Evolutionary conservation across 208 protist genomes (phyloP).

Genomic region (Phytomonas francai): DNA sequence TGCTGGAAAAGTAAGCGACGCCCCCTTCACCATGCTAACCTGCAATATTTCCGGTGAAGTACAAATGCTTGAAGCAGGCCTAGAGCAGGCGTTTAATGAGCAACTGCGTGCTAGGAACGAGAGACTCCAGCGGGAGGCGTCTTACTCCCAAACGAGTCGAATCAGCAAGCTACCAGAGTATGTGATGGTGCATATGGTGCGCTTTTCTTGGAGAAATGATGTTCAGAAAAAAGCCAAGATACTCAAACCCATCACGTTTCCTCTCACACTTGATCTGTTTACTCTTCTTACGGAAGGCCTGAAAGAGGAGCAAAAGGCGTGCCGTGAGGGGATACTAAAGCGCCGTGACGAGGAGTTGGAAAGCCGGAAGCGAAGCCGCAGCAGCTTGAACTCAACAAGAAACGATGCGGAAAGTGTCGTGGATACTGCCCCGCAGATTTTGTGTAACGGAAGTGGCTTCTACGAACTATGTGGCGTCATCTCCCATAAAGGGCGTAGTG

Average conservation of each 20-base stretch:
- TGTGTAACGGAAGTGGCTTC: constrained; percentile 59
- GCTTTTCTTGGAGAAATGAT: constrained; percentile 85
- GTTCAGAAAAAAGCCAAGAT: constrained; percentile 83
- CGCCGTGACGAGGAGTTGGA: constrained; percentile 57
- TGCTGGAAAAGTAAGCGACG: constrained; percentile 18
- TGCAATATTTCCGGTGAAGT: constrained; percentile 81
- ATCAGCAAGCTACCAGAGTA: constrained; percentile 71
- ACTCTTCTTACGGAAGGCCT: constrained; percentile 49
- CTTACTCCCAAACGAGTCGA: constrained; percentile 38
- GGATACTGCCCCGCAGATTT: constrained; percentile 16
- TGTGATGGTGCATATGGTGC: constrained; percentile 83
- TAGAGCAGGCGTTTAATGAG: constrained; percentile 63
- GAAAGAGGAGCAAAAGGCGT: constrained; percentile 27
- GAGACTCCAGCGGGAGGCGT: constrained; percentile 28
- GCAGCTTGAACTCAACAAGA: neutral
- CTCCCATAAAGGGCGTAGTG: constrained; percentile 86
- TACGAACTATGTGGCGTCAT: constrained; percentile 89
- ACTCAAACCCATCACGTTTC: constrained; percentile 77
- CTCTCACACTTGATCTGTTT: constrained; percentile 55
- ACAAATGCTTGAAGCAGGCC: constrained; percentile 66
- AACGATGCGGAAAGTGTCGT: neutral
- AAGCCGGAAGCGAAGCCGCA: constrained; percentile 20
- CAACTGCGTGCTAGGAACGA: constrained; percentile 42
- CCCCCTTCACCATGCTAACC: constrained; percentile 66
- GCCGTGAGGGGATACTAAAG: constrained; percentile 28